These are phyloP conservation scores for Gnomoniopsis sp. DNA, from an alignment of 2,329 filamentous ascomycete species.

Conservation along the genomic window DNA sequence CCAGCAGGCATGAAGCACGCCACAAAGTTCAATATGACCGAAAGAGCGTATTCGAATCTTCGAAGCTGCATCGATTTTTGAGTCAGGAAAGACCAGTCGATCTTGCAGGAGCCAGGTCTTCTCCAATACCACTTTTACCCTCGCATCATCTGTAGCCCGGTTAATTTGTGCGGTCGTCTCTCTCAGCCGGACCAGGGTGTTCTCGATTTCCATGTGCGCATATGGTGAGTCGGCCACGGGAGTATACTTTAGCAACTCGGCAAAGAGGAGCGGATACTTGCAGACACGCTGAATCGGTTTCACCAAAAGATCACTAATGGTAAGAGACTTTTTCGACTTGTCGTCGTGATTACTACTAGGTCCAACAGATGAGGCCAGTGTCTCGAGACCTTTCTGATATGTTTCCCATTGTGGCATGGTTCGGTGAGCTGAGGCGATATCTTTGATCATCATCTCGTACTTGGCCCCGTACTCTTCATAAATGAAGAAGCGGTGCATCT, in stretches of 20 bases:
- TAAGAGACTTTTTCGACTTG: conserved; percentile 70
- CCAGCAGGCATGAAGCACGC: conserved; percentile 79
- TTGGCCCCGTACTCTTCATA: conserved; percentile 93
- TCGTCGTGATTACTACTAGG: conserved; percentile 63
- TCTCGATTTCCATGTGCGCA: conserved; percentile 76
- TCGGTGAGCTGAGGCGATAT: conserved; percentile 66
- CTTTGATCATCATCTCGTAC: conserved; percentile 80
- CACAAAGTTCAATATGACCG: conserved; percentile 78
- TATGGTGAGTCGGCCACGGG: conserved; percentile 81
- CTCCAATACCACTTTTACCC: conserved; percentile 67
- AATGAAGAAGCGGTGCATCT: conserved; percentile 79
- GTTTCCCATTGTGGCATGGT: conserved; percentile 70
- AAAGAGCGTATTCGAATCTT: conserved; percentile 72
- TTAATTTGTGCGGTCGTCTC: conserved; percentile 80
- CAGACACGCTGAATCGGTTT: conserved; percentile 95
- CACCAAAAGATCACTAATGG: conserved; percentile 81
- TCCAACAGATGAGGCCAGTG: conserved; percentile 70
- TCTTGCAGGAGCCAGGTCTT: conserved; percentile 85
- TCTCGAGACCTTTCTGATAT: conserved; percentile 83
- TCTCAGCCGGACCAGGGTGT: conserved; percentile 66
- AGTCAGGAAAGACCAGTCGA: conserved; percentile 69
- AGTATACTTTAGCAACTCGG: conserved; percentile 78
- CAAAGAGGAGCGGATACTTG: conserved; percentile 84
- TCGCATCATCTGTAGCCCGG: conserved; percentile 72
- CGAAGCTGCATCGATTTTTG: conserved; percentile 51